Conservation (phyloP, 108 stramenopile genomes). For the Pseudonitzschia pungens region DNA sequence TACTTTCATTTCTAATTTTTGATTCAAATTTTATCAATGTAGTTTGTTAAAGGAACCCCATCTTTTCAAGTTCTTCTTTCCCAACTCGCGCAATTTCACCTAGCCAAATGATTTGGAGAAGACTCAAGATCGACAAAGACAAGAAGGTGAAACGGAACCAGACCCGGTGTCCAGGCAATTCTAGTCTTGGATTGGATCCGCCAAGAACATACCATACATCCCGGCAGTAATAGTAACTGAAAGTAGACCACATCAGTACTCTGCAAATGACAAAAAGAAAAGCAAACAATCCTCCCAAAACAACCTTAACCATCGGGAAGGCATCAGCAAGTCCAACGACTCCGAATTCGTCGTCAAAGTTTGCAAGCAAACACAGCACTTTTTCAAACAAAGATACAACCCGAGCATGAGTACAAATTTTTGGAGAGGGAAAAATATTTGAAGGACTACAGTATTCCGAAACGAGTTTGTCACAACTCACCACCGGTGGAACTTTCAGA, state of each 20-base stretch:
- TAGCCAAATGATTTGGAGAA: constrained; percentile 76
- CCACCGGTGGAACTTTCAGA: constrained; percentile 68
- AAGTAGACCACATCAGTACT: constrained; percentile 69
- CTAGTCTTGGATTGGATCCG: constrained; percentile 38
- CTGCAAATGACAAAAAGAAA: constrained; percentile 75
- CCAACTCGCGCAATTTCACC: constrained; percentile 66
- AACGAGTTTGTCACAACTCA: background rate
- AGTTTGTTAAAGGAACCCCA: constrained; percentile 19
- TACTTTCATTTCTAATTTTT: no score
- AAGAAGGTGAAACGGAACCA: constrained; percentile 54
- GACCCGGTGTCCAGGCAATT: constrained; percentile 32
- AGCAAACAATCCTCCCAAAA: constrained; percentile 68
- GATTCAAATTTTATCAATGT: background rate
- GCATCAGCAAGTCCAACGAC: constrained; percentile 71
- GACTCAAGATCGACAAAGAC: constrained; percentile 48
- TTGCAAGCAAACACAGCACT: constrained; percentile 75
- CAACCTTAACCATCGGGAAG: constrained; percentile 67
- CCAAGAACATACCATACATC: constrained; percentile 56
- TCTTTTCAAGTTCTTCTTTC: constrained; percentile 51
- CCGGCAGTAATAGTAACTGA: constrained; percentile 61
- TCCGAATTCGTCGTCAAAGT: constrained; percentile 80
- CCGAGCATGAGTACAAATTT: background rate
- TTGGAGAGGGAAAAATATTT: background rate
- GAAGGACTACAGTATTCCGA: background rate
- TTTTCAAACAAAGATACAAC: background rate